Evolutionary conservation across 2,329 filamentous ascomycete species (phyloP), one percentile per base, ranked within the genome.

Genomic region (Aspergillus tubingensis): DNA sequence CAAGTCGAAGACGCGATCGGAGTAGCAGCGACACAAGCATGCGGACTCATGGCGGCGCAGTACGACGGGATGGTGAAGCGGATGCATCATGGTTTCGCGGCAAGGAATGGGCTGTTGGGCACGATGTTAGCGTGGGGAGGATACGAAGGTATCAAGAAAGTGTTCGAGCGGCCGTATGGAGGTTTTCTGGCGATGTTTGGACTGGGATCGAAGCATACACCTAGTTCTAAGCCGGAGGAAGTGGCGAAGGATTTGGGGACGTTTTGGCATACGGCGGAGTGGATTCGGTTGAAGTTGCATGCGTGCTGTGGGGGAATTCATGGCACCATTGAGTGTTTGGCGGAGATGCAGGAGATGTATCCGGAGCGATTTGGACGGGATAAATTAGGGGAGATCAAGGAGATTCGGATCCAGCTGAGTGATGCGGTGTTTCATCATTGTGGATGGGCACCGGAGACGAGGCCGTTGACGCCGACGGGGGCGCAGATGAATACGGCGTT

Each of bases 51-150:
- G 76, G 72, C 74, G 2, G 79, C 77, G 3, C 75, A 80, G 60
- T 81, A 74, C 58, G 79, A 76, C 48, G 74, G 74, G n/a, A 74
- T 76, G 59, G 72, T 76, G 0, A 82, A 81, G 65, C 74, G 78
- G 2, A 78, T 81, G 74, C 79, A 81, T 63, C 79, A 81, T 60
- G 79, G 74, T 5, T 81, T 82, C 61, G 78, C 79, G 0, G 74
- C 79, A 5, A 73, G 79, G 6, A 80, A 77, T 58, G 79, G 79
- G 1, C 70, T 81, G 0, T 71, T 81, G 15, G 76, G 68, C 0
- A 73, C 77, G 0, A 56, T 81, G 2, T 61, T 81, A 30, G 76
- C 77, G 1, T 65, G 68, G 25, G 67, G 67, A 0, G 75, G 74
- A 2, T 82, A 82, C 60, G 65, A 70, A 1, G 79, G 79, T 0